Evolutionary conservation across 768 basidiomycete species (phyloP).

Genomic region (Termitomyces sp.): DNA sequence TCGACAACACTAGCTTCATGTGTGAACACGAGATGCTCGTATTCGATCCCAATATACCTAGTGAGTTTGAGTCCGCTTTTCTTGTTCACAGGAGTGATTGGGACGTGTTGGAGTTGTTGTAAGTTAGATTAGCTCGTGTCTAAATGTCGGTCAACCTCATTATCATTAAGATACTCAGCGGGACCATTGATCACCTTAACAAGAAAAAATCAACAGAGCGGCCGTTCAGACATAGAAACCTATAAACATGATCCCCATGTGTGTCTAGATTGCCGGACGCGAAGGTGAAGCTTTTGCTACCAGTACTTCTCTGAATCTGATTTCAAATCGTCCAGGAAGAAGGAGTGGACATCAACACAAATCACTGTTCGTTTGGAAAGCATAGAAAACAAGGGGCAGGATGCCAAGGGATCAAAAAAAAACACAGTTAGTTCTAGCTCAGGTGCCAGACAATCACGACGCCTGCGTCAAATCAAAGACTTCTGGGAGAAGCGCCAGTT

Average conservation of each 20-base stretch:
- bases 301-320: not conserved
- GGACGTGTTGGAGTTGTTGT: constrained; percentile 56
- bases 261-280: constrained; percentile 55
- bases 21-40: constrained; percentile 61
- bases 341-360: constrained; percentile 54
- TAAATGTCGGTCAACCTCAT: not conserved
- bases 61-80: constrained; percentile 54
- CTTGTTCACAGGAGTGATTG: constrained; percentile 62
- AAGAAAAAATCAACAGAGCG: constrained; percentile 24
- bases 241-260: constrained; percentile 47
- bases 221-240: constrained; percentile 9
- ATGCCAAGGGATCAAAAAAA: constrained; percentile 10
- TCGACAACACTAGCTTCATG: constrained; percentile 59
- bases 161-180: constrained; percentile 45
- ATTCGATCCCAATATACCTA: constrained; percentile 58
- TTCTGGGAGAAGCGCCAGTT: constrained; percentile 44
- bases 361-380: constrained; percentile 47
- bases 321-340: constrained; percentile 31
- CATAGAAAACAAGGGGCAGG: constrained; percentile 10
- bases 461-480: constrained; percentile 54
- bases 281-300: constrained; percentile 35
- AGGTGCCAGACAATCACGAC: constrained; percentile 61
- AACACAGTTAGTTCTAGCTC: constrained; percentile 24
- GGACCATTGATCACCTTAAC: constrained; percentile 49
- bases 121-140: constrained; percentile 18